A percentile compares a stretch with the other conserved stretches of the same genome.
These are phyloP conservation scores for Russula sp. DNA, from an alignment of 768 basidiomycete species.

Conservation along the genomic window DNA sequence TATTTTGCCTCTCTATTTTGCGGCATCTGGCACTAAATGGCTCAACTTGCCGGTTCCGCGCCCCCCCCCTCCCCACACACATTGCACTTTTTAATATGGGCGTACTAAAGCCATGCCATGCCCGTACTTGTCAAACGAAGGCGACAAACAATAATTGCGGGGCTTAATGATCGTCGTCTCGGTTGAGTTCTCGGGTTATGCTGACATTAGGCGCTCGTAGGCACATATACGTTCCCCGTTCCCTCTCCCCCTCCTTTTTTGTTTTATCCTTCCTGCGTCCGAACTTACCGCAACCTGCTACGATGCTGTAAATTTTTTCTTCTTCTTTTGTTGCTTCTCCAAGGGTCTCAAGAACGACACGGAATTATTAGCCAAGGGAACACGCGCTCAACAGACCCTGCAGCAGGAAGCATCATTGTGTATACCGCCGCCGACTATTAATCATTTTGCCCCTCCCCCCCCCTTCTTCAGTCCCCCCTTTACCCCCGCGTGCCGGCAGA, in stretches of 20 bases:
- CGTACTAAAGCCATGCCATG: too few relatives aligned
- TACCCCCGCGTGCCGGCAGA: too few relatives aligned
- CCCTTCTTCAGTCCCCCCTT: too few relatives aligned
- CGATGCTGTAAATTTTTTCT: not conserved
- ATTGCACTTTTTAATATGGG: not conserved
- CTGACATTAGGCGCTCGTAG: not conserved
- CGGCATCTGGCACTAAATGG: not conserved
- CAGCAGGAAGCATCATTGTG: not conserved
- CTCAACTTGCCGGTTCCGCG: not conserved
- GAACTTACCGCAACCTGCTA: not conserved
- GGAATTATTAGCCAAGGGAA: not conserved
- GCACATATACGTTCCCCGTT: not conserved
- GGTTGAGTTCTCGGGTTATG: not conserved
- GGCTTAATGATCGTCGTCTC: not conserved
- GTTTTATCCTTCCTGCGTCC: not conserved
- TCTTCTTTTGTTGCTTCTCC: not conserved
- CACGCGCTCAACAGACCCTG: not conserved
- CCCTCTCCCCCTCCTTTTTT: not conserved
- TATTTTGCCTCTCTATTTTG: not conserved
- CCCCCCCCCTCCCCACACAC: too few relatives aligned
- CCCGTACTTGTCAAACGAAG: not conserved
- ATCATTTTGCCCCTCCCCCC: not conserved
- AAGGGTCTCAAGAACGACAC: not conserved
- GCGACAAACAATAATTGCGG: not conserved
- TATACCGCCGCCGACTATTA: not conserved